Conservation (phyloP, 75 land plant genomes). For the Azolla pinnata region DNA sequence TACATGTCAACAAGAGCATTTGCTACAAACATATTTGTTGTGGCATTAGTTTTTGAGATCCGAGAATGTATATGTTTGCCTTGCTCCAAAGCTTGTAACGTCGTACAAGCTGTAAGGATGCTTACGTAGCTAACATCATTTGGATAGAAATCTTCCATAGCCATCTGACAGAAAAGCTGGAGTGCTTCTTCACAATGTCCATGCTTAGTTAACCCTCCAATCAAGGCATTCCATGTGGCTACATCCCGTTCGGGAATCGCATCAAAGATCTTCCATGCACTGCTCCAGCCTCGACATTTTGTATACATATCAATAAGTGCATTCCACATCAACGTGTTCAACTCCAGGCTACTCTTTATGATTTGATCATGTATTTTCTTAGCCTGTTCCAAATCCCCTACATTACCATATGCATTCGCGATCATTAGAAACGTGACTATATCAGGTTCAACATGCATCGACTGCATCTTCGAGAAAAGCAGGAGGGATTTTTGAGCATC, state of each 20-base stretch:
- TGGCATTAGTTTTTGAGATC: not conserved
- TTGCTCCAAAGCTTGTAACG: not conserved
- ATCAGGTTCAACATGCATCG: not conserved
- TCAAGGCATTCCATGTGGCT: constrained; percentile 2
- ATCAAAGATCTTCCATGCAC: constrained; percentile 4
- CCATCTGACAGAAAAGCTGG: constrained; percentile 2
- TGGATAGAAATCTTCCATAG: not conserved
- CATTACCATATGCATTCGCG: not conserved
- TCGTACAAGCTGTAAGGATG: not conserved
- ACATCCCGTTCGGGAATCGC: constrained; percentile 6
- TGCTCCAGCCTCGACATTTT: not conserved
- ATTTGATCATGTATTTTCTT: not conserved
- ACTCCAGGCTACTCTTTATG: not conserved
- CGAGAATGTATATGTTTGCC: constrained; percentile 10
- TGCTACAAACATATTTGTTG: not conserved
- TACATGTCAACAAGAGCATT: constrained; percentile 7
- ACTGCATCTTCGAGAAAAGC: constrained; percentile 1
- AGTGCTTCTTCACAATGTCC: not conserved
- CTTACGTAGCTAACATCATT: not conserved
- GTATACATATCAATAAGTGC: constrained; percentile 6
- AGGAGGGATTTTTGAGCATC: constrained; percentile 4
- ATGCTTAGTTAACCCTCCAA: constrained; percentile 2
- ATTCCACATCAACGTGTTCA: constrained; percentile 1
- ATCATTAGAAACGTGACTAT: not conserved
- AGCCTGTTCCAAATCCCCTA: not conserved